A percentile compares a stretch with the other conserved stretches of the same genome.
Conservation (phyloP, 495 filamentous ascomycete genomes). For the Gamarada debralockiae region DNA sequence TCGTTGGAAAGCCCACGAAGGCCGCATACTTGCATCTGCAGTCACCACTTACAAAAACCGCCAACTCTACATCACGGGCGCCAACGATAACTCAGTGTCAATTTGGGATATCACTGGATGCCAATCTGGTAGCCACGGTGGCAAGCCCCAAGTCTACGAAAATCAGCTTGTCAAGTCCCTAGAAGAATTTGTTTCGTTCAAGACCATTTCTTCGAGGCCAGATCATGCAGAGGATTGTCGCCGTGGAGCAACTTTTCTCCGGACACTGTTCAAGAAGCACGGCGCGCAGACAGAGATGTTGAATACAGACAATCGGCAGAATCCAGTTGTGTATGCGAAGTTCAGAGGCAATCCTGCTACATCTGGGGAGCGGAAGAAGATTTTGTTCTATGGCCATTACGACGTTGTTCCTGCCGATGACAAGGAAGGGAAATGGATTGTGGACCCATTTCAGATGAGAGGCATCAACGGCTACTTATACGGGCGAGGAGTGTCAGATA, state of each 20-base stretch:
- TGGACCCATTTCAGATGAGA: conserved; percentile 79
- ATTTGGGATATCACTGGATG: conserved; percentile 79
- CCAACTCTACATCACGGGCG: conserved; percentile 86
- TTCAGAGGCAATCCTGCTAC: conserved; percentile 68
- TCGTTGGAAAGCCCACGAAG: conserved; percentile 82
- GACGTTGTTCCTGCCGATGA: conserved; percentile 95
- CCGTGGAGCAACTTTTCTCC: conserved; percentile 85
- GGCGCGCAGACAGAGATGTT: conserved; percentile 86
- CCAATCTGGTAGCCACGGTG: conserved; percentile 4
- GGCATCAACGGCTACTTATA: conserved; percentile 92
- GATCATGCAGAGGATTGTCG: conserved; percentile 87
- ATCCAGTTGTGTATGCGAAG: conserved; percentile 85
- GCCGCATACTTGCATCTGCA: conserved; percentile 83
- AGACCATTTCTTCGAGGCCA: conserved; percentile 80
- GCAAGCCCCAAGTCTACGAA: conserved; percentile 34
- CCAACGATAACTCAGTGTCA: conserved; percentile 83
- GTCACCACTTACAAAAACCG: conserved; percentile 61
- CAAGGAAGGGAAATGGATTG: conserved; percentile 72
- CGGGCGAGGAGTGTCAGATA: conserved; percentile 94
- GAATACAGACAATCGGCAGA: conserved; percentile 62
- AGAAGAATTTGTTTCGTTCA: conserved; percentile 80
- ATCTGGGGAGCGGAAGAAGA: conserved; percentile 63
- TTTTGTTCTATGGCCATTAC: conserved; percentile 97
- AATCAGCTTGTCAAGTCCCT: conserved; percentile 83
- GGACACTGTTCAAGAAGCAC: conserved; percentile 82